Base-by-base conservation (phyloP, 2,329 filamentous ascomycete genomes). In the Trichoderma citrinoviride region DNA sequence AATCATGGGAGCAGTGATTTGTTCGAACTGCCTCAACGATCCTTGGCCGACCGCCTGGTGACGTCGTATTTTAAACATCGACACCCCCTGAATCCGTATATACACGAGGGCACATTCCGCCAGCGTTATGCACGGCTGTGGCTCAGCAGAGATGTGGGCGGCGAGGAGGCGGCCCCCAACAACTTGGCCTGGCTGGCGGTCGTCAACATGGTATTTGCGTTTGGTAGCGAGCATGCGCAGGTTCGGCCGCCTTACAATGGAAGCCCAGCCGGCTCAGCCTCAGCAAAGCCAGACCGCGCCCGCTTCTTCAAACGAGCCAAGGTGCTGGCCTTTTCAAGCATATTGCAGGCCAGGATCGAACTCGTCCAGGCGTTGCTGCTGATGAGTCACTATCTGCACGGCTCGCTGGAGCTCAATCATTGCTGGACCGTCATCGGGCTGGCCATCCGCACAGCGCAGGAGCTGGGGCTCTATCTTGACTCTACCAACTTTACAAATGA, bases 181-280 rank as follows among this genome's bases (percentile, higher is more conserved):
- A 61, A 61, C 40, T 5, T 61, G 12, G 58, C 58, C 19, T 61
- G 58, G 58, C 23, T 61, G 7, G 58, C 47, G 1, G n/a, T 61
- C 23, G 58, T 61, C 37, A 61, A 61, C 49, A 61, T 61, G 58
- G 58, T 61, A 12, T 61, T 61, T 61, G 58, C 58, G 1, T 61
- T 61, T 44, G 58, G 58, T 1, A 61, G 58, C 8, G 58, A 61
- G 58, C 58, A 61, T 29, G 58, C 27, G 6, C 58, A 61, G 23
- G n/a, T 50, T 21, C 58, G 58, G 17, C 47, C 47, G 8, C 58
- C 47, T 15, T 52, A 53, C 33, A 47, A 61, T 5, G 47, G 58
- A 10, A 61, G 58, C 21, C 58, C 58, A 8, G 25, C 21, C n/a
- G 40, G 25, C 7, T 23, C 58, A 7, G 58, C 58, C 44, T 52